These are phyloP conservation scores for Fusarium sp. DNA, from an alignment of 2,329 filamentous ascomycete genomes.

Conservation along the genomic window DNA sequence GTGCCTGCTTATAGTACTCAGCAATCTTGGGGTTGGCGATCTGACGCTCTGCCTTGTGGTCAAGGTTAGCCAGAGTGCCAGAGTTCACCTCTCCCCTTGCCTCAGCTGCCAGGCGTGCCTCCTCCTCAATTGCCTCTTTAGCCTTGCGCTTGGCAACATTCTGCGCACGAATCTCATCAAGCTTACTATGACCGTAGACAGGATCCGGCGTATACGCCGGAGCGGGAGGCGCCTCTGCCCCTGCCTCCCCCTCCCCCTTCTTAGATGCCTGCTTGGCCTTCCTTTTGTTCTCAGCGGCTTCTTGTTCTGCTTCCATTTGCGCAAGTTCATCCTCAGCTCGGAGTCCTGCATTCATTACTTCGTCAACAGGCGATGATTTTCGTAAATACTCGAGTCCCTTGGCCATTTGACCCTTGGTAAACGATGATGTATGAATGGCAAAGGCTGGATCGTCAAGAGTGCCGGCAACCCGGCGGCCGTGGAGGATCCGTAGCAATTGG, in stretches of 20 bases:
- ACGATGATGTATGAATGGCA: constrained; percentile 63
- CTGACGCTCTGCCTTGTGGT: constrained; percentile 55
- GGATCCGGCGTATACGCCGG: constrained; percentile 57
- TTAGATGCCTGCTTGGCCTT: constrained; percentile 38
- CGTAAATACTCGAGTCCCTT: constrained; percentile 70
- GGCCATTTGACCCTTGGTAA: constrained; percentile 58
- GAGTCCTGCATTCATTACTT: constrained; percentile 72
- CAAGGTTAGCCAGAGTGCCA: constrained; percentile 61
- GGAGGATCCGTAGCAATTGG: constrained; percentile 69
- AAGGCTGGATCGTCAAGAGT: constrained; percentile 73
- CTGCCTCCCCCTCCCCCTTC: constrained; percentile 44
- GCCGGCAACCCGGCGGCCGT: constrained; percentile 75
- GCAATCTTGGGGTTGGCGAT: constrained; percentile 58
- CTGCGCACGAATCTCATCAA: constrained; percentile 70
- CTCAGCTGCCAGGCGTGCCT: constrained; percentile 59
- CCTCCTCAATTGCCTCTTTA: constrained; percentile 61
- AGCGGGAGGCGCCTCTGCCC: constrained; percentile 10
- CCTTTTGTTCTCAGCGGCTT: constrained; percentile 44
- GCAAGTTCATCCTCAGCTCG: constrained; percentile 75
- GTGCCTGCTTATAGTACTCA: constrained; percentile 61
- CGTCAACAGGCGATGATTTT: constrained; percentile 68
- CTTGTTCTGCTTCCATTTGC: constrained; percentile 62
- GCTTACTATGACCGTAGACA: constrained; percentile 70
- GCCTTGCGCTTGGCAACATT: constrained; percentile 66
- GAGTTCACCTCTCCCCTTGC: constrained; percentile 56